Evolutionary conservation across 805 yeast species (phyloP).

Genomic region (Sugiyamaella marilandica): DNA sequence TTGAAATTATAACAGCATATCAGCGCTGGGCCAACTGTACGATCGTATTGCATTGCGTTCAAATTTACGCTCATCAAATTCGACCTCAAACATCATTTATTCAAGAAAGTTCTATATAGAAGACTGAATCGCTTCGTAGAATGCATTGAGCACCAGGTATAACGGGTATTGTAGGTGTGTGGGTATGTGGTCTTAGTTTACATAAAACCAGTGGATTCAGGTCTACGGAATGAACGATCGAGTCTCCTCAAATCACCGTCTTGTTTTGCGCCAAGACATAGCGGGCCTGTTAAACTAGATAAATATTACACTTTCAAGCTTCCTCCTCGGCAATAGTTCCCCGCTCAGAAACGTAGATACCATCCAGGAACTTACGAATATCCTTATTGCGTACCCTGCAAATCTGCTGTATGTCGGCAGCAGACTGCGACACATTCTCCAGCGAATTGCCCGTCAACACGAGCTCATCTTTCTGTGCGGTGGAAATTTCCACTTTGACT

Average conservation of each 20-base stretch:
- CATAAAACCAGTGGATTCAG: background rate
- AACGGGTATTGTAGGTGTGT: background rate
- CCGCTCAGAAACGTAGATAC: slow-evolving; percentile 97
- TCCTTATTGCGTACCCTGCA: slow-evolving; percentile 99
- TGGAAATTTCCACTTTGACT: slow-evolving; percentile 76
- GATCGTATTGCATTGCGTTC: too few species aligned
- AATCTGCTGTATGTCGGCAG: slow-evolving; percentile 96
- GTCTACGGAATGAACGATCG: background rate
- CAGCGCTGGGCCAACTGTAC: too few species aligned
- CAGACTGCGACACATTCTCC: slow-evolving; percentile 95
- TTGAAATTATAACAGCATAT: too few species aligned
- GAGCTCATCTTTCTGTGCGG: slow-evolving; percentile 90
- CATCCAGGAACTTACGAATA: slow-evolving; percentile 99
- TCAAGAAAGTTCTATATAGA: too few species aligned
- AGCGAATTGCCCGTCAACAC: slow-evolving; percentile 89
- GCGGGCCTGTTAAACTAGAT: slow-evolving; percentile 13
- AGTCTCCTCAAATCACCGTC: slow-evolving; percentile 14
- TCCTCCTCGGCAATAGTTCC: slow-evolving; percentile 74
- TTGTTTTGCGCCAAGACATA: slow-evolving; percentile 23
- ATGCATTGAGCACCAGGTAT: background rate
- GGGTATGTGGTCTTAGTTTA: background rate
- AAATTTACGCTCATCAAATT: too few species aligned
- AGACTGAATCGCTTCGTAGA: too few species aligned
- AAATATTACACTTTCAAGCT: slow-evolving; percentile 4
- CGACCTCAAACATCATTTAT: too few species aligned